phyloP scores from a whole-genome alignment of 129 eudicot genomes.

The Saussurea involucrata region DNA sequence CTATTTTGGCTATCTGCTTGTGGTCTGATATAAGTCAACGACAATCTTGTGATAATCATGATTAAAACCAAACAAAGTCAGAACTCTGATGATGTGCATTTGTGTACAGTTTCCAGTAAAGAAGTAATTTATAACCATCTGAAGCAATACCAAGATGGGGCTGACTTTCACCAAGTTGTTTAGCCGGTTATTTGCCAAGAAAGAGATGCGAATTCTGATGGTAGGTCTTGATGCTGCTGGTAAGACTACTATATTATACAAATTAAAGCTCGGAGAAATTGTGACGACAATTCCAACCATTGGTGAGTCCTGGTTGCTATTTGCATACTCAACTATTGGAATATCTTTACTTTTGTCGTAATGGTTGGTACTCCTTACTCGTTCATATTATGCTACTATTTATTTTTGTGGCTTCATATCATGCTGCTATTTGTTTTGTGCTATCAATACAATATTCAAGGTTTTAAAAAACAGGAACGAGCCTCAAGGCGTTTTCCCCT shows the following conservation, averaged over 20 bases:
- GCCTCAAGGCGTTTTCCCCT: no score
- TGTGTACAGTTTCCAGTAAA: conserved; percentile 13
- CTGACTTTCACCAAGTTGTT: conserved; percentile 41
- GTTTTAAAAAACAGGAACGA: no score
- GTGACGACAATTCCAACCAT: conserved; percentile 45
- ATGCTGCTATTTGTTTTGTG: neutral
- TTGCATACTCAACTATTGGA: neutral
- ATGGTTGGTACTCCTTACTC: neutral
- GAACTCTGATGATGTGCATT: conserved; percentile 7
- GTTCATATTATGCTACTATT: neutral
- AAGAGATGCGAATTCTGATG: conserved; percentile 44
- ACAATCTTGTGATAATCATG: neutral
- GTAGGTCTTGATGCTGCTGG: conserved; percentile 60
- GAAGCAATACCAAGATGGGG: conserved; percentile 31
- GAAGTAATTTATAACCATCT: neutral
- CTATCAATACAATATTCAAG: neutral
- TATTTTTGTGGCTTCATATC: no score
- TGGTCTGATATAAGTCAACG: neutral
- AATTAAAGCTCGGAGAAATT: conserved; percentile 44
- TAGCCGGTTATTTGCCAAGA: conserved; percentile 42
- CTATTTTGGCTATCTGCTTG: neutral
- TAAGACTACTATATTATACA: conserved; percentile 50
- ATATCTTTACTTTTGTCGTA: neutral
- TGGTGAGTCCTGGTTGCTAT: conserved; percentile 23
- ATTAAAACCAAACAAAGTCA: neutral